Base-by-base conservation (phyloP, 2,329 filamentous ascomycete genomes). In the Cercospora citrullina region DNA sequence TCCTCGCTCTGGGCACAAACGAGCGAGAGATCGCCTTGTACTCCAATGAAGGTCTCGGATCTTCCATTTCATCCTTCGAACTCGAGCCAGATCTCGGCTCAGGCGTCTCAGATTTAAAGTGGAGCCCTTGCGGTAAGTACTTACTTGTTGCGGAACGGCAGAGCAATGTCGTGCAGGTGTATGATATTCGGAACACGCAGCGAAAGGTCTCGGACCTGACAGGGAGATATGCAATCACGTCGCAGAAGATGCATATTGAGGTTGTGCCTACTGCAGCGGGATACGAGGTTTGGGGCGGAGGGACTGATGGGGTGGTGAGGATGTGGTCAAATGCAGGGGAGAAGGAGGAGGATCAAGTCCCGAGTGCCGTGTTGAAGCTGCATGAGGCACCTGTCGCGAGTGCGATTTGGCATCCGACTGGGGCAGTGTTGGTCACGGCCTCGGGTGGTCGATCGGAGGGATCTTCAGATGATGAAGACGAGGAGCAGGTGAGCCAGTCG, bases 271-370 rank as follows among this genome's bases (percentile, higher is more conserved):
- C 69, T 58, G 73, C 74, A 28, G 78, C 76, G 10, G 78, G 80
- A 8, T 81, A 84, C 72, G 85, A 89, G 72, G 77, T 90, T 21
- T 89, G 87, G 87, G 82, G 80, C 57, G 88, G 88, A 9, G 87
- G 87, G 0, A 81, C 77, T 0, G 87, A 90, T 79, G 87, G 88
- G 0, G 73, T 72, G 4, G 73, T 79, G 23, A 72, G 76, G 58
- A 74, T 82, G 64, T 87, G 86, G 86, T 79, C 76, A 51, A 79
- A 83, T 67, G 80, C 84, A 1, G 77, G 80, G n/a, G 71, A 75
- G 45, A 73, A 71, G 21, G 79, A 79, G 64, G 84, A 81, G 9
- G 75, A 77, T 4, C 75, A 82, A 39, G 71, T 77, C 21, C 81
- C 85, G 2, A 79, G 81, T 68, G 81, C 77, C 71, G 79, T 80